phyloP scores from a whole-genome alignment of 2,329 filamentous ascomycete species.

The Colletotrichum sp. region DNA sequence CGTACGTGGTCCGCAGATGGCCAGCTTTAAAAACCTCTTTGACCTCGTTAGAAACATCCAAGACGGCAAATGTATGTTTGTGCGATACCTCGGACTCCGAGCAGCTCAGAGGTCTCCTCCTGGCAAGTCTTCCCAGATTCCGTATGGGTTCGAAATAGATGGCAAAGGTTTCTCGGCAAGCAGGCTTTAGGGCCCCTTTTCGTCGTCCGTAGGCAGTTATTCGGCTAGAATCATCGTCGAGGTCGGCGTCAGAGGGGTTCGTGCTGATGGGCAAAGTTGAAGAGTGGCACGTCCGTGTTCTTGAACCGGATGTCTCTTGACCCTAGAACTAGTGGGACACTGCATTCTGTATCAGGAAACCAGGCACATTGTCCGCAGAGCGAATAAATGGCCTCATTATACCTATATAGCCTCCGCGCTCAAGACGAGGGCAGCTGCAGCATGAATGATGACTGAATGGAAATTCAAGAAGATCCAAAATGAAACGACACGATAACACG shows the following conservation, averaged over 20 bases:
- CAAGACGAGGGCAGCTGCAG: not conserved
- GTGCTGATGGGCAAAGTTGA: not conserved
- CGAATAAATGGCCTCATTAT: not conserved
- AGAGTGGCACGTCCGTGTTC: not conserved
- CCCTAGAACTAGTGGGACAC: rapidly evolving
- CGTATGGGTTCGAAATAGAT: not conserved
- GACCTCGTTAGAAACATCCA: not conserved
- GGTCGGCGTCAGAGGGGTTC: not conserved
- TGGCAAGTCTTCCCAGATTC: not conserved
- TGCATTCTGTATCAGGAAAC: not conserved
- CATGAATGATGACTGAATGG: not conserved
- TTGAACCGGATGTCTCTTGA: not conserved
- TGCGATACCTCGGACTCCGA: not conserved
- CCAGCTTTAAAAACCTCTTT: not conserved
- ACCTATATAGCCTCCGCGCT: not conserved
- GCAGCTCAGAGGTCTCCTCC: not conserved
- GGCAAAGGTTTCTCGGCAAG: not conserved
- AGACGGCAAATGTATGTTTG: not conserved
- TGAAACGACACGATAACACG: not conserved
- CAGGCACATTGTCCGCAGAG: not conserved
- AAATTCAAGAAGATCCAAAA: not conserved
- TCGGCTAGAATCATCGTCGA: not conserved
- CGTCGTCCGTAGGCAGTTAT: not conserved
- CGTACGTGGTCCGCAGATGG: rapidly evolving
- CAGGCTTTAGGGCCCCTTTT: not conserved